Evolutionary conservation across 257 asterid genomes (phyloP).

Genomic region (Fraxinus pennsylvanica): DNA sequence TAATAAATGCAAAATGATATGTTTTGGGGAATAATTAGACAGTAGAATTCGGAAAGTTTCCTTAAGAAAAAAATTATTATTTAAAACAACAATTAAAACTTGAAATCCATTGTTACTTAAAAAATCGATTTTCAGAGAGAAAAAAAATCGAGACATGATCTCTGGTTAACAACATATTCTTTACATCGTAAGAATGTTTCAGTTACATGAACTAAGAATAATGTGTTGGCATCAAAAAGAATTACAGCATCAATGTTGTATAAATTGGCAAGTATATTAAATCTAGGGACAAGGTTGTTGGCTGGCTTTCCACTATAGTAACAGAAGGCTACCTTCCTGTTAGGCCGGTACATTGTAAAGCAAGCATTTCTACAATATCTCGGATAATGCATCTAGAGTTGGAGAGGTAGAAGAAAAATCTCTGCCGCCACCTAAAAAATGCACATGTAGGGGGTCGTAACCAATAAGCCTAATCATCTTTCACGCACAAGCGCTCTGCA

Average conservation of each 20-base stretch:
- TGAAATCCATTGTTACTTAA: no score
- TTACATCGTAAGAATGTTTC: slow-evolving; percentile 19
- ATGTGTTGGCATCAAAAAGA: slow-evolving; percentile 31
- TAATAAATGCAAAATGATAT: no score
- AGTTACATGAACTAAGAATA: slow-evolving; percentile 19
- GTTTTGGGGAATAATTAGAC: no score
- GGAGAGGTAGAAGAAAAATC: slow-evolving; percentile 29
- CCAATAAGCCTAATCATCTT: slow-evolving; percentile 35
- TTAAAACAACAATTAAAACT: no score
- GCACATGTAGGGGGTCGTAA: slow-evolving; percentile 11
- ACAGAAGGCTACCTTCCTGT: slow-evolving; percentile 3
- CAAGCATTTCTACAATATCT: slow-evolving; percentile 12
- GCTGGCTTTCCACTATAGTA: slow-evolving; percentile 6
- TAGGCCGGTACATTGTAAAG: slow-evolving; percentile 7
- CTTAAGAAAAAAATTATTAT: no score
- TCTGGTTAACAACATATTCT: slow-evolving; percentile 23
- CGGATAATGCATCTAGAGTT: slow-evolving; percentile 5
- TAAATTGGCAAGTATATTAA: slow-evolving; percentile 16
- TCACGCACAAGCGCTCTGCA: slow-evolving; percentile 73
- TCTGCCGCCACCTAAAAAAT: slow-evolving; percentile 19
- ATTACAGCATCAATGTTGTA: slow-evolving; percentile 20
- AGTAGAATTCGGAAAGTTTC: no score
- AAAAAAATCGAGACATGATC: no score
- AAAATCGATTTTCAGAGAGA: no score
- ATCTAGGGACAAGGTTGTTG: slow-evolving; percentile 12